Percentiles rank a stretch among this genome's conserved stretches.
Evolutionary conservation across 495 filamentous ascomycete genomes (phyloP).

Genomic region (Jackrogersella minutella): DNA sequence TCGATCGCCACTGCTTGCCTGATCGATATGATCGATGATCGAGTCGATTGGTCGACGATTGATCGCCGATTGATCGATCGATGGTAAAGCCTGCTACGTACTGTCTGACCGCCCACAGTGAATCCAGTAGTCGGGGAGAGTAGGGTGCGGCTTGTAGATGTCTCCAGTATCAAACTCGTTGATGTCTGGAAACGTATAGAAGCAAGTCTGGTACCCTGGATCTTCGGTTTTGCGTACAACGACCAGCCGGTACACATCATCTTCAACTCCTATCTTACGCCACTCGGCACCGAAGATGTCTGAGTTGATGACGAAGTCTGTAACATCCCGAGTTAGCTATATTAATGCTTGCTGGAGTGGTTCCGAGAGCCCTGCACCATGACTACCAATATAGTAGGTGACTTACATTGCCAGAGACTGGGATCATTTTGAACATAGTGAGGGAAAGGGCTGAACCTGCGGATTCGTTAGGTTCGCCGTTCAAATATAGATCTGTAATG

Average conservation of each 20-base stretch:
- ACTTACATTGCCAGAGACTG: not conserved
- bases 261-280: slow-evolving; percentile 50
- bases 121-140: slow-evolving; percentile 56
- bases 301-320: slow-evolving; percentile 58
- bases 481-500: not conserved
- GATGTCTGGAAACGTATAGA: slow-evolving; percentile 61
- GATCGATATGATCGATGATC: too few species aligned
- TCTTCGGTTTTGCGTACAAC: slow-evolving; percentile 52
- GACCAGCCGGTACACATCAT: slow-evolving; percentile 61
- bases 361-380: too few species aligned
- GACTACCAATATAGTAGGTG: too few species aligned
- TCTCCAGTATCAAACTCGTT: slow-evolving; percentile 63
- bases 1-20: too few species aligned
- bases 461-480: not conserved
- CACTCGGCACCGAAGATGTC: slow-evolving; percentile 53
- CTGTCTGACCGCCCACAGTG: slow-evolving; percentile 60
- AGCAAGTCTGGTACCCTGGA: slow-evolving; percentile 55
- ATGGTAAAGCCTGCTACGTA: too few species aligned
- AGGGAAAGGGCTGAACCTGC: not conserved
- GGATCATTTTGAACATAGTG: not conserved
- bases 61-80: too few species aligned
- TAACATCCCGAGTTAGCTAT: slow-evolving; percentile 48
- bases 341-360: too few species aligned
- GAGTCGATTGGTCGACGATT: too few species aligned
- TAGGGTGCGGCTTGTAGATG: slow-evolving; percentile 62